A percentile compares a stretch with the other conserved stretches of the same genome.
Conservation (phyloP, 176 grass and related monocot species). For the Rhynchospora breviuscula region DNA sequence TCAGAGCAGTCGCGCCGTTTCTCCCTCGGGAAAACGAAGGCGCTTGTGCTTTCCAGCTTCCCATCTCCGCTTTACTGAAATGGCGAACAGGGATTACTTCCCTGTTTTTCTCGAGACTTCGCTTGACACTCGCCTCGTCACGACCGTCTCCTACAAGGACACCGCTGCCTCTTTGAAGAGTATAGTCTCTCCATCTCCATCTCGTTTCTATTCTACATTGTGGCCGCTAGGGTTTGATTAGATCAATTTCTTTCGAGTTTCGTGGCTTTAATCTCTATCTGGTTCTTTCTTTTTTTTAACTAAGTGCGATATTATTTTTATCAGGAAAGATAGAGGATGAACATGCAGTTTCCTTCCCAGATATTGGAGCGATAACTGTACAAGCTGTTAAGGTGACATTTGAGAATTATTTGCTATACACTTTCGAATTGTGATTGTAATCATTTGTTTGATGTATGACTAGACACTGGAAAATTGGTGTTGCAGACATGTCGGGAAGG, state of each 20-base stretch:
- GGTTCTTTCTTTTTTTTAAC: background rate
- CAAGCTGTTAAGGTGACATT: constrained; percentile 19
- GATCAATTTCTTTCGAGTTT: too few relatives aligned
- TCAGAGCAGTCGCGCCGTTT: background rate
- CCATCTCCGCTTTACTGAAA: background rate
- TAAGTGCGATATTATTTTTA: background rate
- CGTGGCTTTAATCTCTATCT: background rate
- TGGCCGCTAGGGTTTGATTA: too few relatives aligned
- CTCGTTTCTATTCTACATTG: too few relatives aligned
- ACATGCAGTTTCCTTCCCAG: constrained; percentile 29
- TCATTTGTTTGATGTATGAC: constrained; percentile 4
- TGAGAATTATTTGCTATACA: background rate
- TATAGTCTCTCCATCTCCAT: constrained; percentile 12
- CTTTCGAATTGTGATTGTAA: background rate
- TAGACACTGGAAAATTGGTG: background rate
- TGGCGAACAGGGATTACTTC: constrained; percentile 9
- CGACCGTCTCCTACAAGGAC: constrained; percentile 33
- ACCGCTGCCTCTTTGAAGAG: constrained; percentile 51
- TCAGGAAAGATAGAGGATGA: constrained; percentile 30
- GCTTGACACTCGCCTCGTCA: constrained; percentile 45
- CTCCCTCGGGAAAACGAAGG: background rate
- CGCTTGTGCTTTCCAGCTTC: background rate
- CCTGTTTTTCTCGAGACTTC: constrained; percentile 52
- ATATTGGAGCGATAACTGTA: constrained; percentile 39
- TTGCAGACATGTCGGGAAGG: constrained; percentile 52